Evolutionary conservation across 345 rosid species (phyloP), one percentile per base, ranked within the genome.

Genomic region (Populus tremula): DNA sequence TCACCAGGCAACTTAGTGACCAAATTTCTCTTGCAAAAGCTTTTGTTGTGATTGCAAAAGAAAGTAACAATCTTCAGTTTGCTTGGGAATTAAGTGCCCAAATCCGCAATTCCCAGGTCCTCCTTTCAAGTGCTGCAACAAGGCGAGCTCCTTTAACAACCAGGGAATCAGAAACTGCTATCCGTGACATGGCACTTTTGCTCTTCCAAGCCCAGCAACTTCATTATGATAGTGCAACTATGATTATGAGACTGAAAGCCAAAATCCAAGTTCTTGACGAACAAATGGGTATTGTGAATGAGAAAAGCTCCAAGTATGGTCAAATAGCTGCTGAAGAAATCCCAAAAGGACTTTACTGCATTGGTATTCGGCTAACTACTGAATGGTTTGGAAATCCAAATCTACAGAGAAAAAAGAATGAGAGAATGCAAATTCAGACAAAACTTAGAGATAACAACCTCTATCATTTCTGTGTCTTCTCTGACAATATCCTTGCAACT

Each of bases 71-170:
- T 77, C 90, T 92, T 53, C 98, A 94, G 85, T 91, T 92, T 84
- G 98, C 98, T 21, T 94, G 98, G 98, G 98, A 92, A 71, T 80
- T 94, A 76, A 92, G 98, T 79, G 96, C 98, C 41, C 98, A 94
- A 84, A 94, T 94, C 79, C 97, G 96, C 61, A 91, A 87, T 77
- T 92, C 93, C 2, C 98, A 92, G 86, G 73, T 84, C 79, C 92
- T 94, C 45, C 87, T 94, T 64, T 94, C 98, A 1, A 87, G 63
- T 79, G 93, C 93, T 70, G 96, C 98, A 61, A 87, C 88, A 67
- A 87, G 97, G 77, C 88, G 96, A 69, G 79, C 75, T 63, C 92
- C 98, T 39, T 83, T 94, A 74, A 89, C 94, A 10, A 77, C 84
- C 10, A 74, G 86, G 47, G 98, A 91, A 83, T 87, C 97, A 17